Conservation (phyloP, 345 rosid genomes). For the Salix koriyanagi region DNA sequence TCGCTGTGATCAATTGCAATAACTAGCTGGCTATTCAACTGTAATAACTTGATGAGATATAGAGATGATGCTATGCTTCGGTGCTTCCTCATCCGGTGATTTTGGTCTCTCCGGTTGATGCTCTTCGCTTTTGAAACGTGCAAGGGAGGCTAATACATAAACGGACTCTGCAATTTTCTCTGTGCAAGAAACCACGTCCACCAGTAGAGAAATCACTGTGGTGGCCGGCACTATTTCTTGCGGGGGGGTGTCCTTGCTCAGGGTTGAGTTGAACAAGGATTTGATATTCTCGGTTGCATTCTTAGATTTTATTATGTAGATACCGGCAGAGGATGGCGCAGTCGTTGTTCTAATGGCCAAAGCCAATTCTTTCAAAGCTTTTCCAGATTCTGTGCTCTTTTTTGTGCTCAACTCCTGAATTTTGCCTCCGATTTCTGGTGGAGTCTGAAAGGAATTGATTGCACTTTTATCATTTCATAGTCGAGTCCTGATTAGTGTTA, state of each 20-base stretch:
- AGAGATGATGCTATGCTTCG: background rate
- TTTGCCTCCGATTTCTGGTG: conserved; percentile 29
- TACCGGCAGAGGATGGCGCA: conserved; percentile 28
- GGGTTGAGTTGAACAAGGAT: conserved; percentile 30
- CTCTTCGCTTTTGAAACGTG: conserved; percentile 32
- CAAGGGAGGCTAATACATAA: conserved; percentile 45
- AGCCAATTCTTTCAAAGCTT: conserved; percentile 49
- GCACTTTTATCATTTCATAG: background rate
- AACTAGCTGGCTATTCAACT: background rate
- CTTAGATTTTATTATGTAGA: conserved; percentile 36
- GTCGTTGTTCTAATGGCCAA: conserved; percentile 41
- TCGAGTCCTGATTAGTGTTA: too few species aligned
- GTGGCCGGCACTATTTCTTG: conserved; percentile 21
- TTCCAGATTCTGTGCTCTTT: conserved; percentile 48
- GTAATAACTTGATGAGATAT: background rate
- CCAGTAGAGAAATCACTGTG: conserved; percentile 44
- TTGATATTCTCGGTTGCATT: conserved; percentile 32
- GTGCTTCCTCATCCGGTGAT: background rate
- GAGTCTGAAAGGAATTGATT: conserved; percentile 27
- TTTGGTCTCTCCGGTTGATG: too few species aligned
- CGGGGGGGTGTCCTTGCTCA: too few species aligned
- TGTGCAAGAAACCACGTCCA: conserved; percentile 42
- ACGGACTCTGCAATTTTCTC: conserved; percentile 45
- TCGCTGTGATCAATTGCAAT: too few species aligned
- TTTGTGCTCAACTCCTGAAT: conserved; percentile 35